Conservation (phyloP, 208 protist species). For the Trypanosoma vivax region DNA sequence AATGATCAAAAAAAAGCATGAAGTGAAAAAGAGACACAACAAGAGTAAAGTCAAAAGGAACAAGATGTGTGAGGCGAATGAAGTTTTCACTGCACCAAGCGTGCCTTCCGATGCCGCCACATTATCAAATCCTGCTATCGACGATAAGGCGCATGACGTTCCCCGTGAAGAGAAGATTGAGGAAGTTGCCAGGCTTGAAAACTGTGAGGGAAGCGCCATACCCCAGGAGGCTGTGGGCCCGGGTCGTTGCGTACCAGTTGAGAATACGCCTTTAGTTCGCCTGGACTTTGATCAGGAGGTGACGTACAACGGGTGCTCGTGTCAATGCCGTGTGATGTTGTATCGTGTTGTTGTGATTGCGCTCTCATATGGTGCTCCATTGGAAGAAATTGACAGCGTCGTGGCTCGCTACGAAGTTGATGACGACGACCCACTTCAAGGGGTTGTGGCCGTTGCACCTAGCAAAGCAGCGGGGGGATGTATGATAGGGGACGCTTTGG, state of each 20-base stretch:
- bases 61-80: constrained; percentile 12
- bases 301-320: constrained; percentile 39
- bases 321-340: constrained; percentile 52
- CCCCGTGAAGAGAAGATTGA: constrained; percentile 7
- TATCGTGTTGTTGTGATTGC: constrained; percentile 57
- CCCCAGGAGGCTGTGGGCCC: constrained; percentile 17
- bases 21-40: constrained; percentile 21
- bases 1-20: constrained; percentile 21
- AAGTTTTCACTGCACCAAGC: neutral
- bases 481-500: neutral
- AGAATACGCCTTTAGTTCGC: constrained; percentile 30
- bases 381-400: neutral
- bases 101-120: neutral
- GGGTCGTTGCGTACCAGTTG: constrained; percentile 32
- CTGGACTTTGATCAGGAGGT: constrained; percentile 29
- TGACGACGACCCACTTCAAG: neutral
- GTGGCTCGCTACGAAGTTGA: neutral
- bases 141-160: too few relatives aligned
- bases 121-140: too few relatives aligned
- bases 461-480: neutral
- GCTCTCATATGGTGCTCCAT: constrained; percentile 19
- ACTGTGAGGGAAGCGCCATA: constrained; percentile 14
- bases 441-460: constrained; percentile 1
- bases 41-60: constrained; percentile 20
- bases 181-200: constrained; percentile 19